These are phyloP conservation scores for Aegilops sharonensis DNA, from an alignment of 176 grass and related monocot genomes.

Conservation along the genomic window DNA sequence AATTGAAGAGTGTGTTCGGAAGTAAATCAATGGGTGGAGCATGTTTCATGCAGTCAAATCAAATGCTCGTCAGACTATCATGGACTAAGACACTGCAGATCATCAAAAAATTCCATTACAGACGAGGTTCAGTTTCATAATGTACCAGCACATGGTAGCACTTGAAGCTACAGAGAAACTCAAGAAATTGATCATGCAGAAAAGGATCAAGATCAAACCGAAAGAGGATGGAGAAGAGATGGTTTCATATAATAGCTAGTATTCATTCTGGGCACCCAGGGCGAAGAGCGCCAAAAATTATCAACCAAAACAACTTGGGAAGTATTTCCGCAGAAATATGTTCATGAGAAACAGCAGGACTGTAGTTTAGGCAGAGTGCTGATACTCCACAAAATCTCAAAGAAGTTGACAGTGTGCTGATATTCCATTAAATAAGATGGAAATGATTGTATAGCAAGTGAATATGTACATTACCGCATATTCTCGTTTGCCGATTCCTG, in stretches of 20 bases:
- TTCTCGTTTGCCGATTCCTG: slow-evolving; percentile 67
- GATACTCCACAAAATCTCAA: neutral
- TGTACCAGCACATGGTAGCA: neutral
- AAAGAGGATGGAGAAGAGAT: neutral
- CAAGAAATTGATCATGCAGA: neutral
- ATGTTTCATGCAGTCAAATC: neutral
- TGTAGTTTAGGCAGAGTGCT: neutral
- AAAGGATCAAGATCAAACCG: neutral
- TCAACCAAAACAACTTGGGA: neutral
- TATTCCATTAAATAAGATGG: slow-evolving; percentile 3
- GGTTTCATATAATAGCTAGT: slow-evolving; percentile 8
- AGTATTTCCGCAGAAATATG: neutral
- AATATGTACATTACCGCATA: slow-evolving; percentile 54
- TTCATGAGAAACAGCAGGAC: neutral
- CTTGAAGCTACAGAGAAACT: slow-evolving; percentile 2
- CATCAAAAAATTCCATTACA: neutral
- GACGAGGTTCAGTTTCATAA: neutral
- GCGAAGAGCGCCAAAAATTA: neutral
- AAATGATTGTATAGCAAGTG: neutral
- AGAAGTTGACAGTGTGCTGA: neutral
- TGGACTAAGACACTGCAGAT: neutral
- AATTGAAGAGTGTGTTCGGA: neutral
- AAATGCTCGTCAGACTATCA: neutral
- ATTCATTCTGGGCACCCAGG: neutral
- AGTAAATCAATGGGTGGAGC: neutral